Conservation (phyloP, 2,329 filamentous ascomycete genomes). For the Trichoderma atrobrunneum region DNA sequence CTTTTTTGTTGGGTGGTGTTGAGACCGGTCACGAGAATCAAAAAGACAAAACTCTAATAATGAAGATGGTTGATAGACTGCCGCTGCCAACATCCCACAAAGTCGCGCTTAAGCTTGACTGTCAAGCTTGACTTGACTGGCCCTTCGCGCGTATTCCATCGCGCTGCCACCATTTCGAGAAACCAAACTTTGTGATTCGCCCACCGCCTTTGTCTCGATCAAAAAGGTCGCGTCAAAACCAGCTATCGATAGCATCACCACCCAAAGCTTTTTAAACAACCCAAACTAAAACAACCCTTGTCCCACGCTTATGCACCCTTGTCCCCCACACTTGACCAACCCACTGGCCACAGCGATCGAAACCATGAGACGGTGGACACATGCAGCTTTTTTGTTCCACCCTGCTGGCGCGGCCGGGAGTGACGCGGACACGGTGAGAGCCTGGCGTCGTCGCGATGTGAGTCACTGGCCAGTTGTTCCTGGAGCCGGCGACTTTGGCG, state of each 20-base stretch:
- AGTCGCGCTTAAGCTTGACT: slow-evolving; percentile 7
- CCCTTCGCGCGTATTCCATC: background rate
- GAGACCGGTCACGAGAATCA: background rate
- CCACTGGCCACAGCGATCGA: slow-evolving; percentile 25
- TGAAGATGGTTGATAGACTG: background rate
- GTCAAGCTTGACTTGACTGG: background rate
- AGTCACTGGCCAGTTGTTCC: slow-evolving; percentile 29
- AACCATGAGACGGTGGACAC: slow-evolving; percentile 20
- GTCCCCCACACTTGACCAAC: slow-evolving; percentile 2
- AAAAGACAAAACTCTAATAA: background rate
- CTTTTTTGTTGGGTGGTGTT: background rate
- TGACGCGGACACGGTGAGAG: slow-evolving; percentile 23
- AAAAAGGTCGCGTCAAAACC: background rate
- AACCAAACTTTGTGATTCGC: background rate
- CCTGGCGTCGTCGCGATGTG: slow-evolving; percentile 21
- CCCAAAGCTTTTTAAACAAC: background rate
- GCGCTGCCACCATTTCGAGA: background rate
- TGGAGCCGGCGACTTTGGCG: slow-evolving; percentile 1
- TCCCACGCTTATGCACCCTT: slow-evolving; percentile 14
- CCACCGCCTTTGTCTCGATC: background rate
- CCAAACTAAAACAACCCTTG: background rate
- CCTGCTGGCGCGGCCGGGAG: slow-evolving; percentile 17
- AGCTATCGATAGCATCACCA: background rate
- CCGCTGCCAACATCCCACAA: background rate
- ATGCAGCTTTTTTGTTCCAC: background rate